Base-by-base conservation (phyloP, 257 asterid genomes). In the Solanum appendiculatum region DNA sequence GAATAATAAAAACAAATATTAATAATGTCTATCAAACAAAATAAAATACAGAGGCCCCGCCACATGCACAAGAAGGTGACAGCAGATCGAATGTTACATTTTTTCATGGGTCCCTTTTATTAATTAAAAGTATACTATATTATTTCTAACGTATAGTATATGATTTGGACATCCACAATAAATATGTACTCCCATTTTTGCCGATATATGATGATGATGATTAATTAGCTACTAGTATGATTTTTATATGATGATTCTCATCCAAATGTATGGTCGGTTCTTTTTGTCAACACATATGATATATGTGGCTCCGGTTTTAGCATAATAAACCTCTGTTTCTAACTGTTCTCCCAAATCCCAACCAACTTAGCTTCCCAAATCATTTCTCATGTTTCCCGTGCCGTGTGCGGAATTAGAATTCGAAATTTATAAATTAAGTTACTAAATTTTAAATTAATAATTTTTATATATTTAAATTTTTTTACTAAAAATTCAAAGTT, bases 61-160 rank as follows among this genome's bases (percentile, higher is more conserved):
- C 85, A 81, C 68, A 81, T 81, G 85, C 68, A 48, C n/a, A 81
- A 51, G 68, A 81, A 78, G 84, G 63, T 78, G 84, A 78, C 64
- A 78, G 84, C 25, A 78, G 84, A 77, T 72, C 80, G 81, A 73
- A 78, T 78, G 84, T 44, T 31, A 73, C 68, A 48, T 81, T 46
- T 31, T 63, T 46, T 48, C 85, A 81, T 81, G 85, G 85, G 85
- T 63, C 58, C 85, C 44, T 8, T 48, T 1, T 18, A 81, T 51
- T 81, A 81, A 72, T 74, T 75, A 40, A 40, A 48, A 29, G 85
- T 81, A 18, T 77, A 64, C 20, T 68, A 68, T 25, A 64, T 64
- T 40, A 39, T 5, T 37, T 37, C 51, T 34, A 33, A 25, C 58
- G n/a, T 12, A 14, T 68, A 68, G 48, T 37, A 78, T 31, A 48